These are phyloP conservation scores for Hemisphaericaspora xylanilytica DNA, from an alignment of 1,139 yeast genomes.

Conservation along the genomic window DNA sequence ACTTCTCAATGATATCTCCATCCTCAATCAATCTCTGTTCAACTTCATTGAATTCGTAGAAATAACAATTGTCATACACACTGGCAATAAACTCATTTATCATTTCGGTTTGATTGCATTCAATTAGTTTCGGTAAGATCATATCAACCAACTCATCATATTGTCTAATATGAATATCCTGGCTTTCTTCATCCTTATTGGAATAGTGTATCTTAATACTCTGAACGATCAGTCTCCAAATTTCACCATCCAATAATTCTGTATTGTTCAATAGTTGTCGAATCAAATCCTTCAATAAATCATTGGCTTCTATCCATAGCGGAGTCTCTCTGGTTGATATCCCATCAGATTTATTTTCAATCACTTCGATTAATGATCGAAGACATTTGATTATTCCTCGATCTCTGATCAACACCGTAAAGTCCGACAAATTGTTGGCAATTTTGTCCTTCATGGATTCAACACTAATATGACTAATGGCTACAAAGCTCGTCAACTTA, in stretches of 20 bases:
- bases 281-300: slow-evolving; percentile 26
- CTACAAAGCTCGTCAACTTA: slow-evolving; percentile 66
- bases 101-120: slow-evolving; percentile 21
- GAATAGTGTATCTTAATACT: slow-evolving; percentile 42
- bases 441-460: slow-evolving; percentile 39
- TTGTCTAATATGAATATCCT: slow-evolving; percentile 46
- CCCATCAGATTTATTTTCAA: slow-evolving; percentile 37
- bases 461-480: slow-evolving; percentile 55
- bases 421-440: slow-evolving; percentile 24
- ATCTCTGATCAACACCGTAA: slow-evolving; percentile 40
- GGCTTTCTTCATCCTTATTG: slow-evolving; percentile 34
- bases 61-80: slow-evolving; percentile 32
- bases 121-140: slow-evolving; percentile 38
- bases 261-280: slow-evolving; percentile 17
- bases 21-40: slow-evolving; percentile 21
- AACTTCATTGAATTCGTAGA: slow-evolving; percentile 32
- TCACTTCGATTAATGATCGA: slow-evolving; percentile 25
- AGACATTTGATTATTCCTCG: slow-evolving; percentile 38
- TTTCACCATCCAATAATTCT: slow-evolving; percentile 21
- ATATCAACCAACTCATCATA: slow-evolving; percentile 42
- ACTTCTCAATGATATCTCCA: slow-evolving; percentile 16
- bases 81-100: slow-evolving; percentile 43
- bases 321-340: slow-evolving; percentile 21
- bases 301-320: slow-evolving; percentile 47
- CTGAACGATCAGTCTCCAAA: slow-evolving; percentile 48